Percentiles rank a stretch among this genome's conserved stretches.
Evolutionary conservation across 2,329 filamentous ascomycete genomes (phyloP).

Genomic region (Phoma sp.): DNA sequence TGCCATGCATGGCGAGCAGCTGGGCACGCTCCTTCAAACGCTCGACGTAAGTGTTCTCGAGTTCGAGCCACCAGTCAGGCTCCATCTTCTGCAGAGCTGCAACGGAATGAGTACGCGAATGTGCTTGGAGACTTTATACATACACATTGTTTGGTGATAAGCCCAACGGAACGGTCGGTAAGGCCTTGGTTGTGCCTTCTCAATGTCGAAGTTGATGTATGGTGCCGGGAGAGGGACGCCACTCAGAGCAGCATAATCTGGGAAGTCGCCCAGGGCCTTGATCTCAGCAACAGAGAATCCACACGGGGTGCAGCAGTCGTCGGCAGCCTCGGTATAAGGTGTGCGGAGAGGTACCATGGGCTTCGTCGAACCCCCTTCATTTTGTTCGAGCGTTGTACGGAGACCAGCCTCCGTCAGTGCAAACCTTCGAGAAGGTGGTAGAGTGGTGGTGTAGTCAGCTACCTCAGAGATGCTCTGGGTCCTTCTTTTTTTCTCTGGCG

Average conservation of each 20-base stretch:
- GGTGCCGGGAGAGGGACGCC: constrained; percentile 74
- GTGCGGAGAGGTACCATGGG: constrained; percentile 33
- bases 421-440: constrained; percentile 60
- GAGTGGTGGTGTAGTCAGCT: constrained; percentile 51
- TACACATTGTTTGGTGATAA: constrained; percentile 93
- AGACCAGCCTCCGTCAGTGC: constrained; percentile 35
- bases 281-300: constrained; percentile 75
- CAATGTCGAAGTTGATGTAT: constrained; percentile 69
- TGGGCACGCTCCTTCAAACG: constrained; percentile 72
- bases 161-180: constrained; percentile 83
- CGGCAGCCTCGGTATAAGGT: constrained; percentile 36
- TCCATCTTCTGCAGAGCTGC: constrained; percentile 79
- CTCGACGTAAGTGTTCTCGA: constrained; percentile 73
- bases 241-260: constrained; percentile 76
- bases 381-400: constrained; percentile 15
- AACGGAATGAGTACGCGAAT: not conserved
- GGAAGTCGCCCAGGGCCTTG: constrained; percentile 74
- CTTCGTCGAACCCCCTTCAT: not conserved
- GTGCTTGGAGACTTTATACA: constrained; percentile 38
- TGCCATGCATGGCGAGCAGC: constrained; percentile 68
- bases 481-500: constrained; percentile 53
- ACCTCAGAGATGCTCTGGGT: constrained; percentile 20
- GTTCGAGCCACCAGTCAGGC: constrained; percentile 86
- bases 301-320: constrained; percentile 63
- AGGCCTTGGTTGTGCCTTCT: constrained; percentile 71